These are phyloP conservation scores for Teunomyces pallodes DNA, from an alignment of 805 yeast species.

Conservation along the genomic window DNA sequence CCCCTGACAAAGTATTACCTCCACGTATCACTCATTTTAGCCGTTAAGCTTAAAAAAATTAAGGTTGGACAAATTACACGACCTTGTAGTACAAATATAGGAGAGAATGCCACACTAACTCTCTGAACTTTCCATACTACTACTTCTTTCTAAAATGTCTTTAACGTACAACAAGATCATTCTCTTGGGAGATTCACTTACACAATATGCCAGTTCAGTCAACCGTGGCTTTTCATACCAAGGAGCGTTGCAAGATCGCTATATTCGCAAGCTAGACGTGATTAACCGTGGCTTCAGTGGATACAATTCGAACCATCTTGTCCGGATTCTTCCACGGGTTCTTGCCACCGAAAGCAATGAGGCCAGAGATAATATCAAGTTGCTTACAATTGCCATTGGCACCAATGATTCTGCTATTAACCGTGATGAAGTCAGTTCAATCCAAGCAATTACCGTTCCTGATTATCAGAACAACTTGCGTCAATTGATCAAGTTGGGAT, in stretches of 20 bases:
- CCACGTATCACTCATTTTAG: no score
- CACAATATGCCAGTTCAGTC: conserved; percentile 50
- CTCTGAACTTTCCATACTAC: neutral
- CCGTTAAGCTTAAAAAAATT: no score
- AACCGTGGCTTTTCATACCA: conserved; percentile 44
- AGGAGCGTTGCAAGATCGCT: conserved; percentile 48
- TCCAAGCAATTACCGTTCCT: conserved; percentile 49
- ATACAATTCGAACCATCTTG: conserved; percentile 64
- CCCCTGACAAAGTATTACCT: no score
- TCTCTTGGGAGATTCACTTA: conserved; percentile 71
- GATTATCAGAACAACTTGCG: conserved; percentile 49
- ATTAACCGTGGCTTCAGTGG: conserved; percentile 77
- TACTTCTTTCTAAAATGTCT: neutral
- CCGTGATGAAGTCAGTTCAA: conserved; percentile 12
- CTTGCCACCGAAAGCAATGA: conserved; percentile 39
- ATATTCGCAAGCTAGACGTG: conserved; percentile 63
- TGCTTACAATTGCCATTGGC: conserved; percentile 70
- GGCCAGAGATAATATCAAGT: conserved; percentile 26
- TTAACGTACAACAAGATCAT: conserved; percentile 42
- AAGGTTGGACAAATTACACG: neutral
- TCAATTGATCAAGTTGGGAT: conserved; percentile 39
- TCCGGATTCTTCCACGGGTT: conserved; percentile 36
- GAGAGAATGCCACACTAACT: neutral
- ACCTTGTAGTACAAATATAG: neutral
- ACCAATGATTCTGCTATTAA: conserved; percentile 59